Percentiles rank a stretch among this genome's conserved stretches.
Evolutionary conservation across 495 filamentous ascomycete genomes (phyloP).

Genomic region (Penicillium crystallinum): DNA sequence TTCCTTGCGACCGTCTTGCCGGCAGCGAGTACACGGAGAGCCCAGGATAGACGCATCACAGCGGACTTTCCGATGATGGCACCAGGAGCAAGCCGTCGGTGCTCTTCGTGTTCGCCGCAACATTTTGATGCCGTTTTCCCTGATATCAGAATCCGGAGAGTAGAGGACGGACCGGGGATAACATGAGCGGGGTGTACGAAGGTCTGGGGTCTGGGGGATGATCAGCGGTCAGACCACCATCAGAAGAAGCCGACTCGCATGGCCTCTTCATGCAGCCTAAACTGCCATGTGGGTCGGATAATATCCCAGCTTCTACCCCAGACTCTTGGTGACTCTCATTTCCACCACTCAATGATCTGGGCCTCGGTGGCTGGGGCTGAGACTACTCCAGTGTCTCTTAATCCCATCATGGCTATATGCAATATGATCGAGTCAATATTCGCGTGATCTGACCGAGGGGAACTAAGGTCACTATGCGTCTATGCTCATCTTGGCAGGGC

Average conservation of each 20-base stretch:
- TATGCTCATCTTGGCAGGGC: no score
- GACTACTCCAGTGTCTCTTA: no score
- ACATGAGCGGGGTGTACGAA: not conserved
- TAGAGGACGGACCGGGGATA: not conserved
- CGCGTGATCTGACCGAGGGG: no score
- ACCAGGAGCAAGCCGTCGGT: slow-evolving; percentile 44
- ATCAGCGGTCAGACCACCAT: not conserved
- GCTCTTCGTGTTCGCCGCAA: slow-evolving; percentile 33
- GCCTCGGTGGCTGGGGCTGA: no score
- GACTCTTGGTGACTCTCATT: no score
- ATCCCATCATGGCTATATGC: no score
- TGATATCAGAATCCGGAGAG: not conserved
- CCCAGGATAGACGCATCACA: slow-evolving; percentile 47
- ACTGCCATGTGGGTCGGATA: no score
- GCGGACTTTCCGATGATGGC: slow-evolving; percentile 47
- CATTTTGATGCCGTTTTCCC: slow-evolving; percentile 7
- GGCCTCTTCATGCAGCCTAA: no score
- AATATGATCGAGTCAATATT: no score
- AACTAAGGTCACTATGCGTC: no score
- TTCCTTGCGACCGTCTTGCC: slow-evolving; percentile 35
- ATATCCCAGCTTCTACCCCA: no score
- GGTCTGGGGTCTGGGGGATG: not conserved
- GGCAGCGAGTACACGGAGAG: slow-evolving; percentile 47
- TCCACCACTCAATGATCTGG: no score
- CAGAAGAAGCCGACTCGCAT: not conserved